Conservation (phyloP, 352 stramenopile species). For the Peronosclerospora sorghi region DNA sequence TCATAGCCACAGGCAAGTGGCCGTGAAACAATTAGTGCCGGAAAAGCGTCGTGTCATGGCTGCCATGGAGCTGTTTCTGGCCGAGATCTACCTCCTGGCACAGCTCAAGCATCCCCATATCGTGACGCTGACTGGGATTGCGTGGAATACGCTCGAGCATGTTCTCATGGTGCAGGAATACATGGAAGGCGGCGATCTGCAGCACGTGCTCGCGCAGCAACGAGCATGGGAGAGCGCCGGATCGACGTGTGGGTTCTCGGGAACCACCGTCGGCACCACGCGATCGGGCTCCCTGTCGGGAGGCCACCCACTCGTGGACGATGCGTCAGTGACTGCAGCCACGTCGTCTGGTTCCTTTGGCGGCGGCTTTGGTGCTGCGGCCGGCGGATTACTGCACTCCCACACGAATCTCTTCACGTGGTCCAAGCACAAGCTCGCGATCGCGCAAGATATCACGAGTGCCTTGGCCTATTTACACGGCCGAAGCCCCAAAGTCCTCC, state of each 20-base stretch:
- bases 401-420: conserved; percentile 34
- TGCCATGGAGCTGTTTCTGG: conserved; percentile 67
- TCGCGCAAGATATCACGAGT: conserved; percentile 42
- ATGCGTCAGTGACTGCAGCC: conserved; percentile 8
- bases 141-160: conserved; percentile 63
- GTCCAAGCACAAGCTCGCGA: conserved; percentile 36
- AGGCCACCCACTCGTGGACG: conserved; percentile 8
- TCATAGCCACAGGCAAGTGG: conserved; percentile 31
- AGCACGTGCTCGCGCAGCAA: conserved; percentile 34
- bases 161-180: conserved; percentile 67
- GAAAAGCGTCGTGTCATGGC: conserved; percentile 37
- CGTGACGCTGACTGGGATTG: conserved; percentile 43
- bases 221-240: conserved; percentile 6
- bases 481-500: conserved; percentile 63
- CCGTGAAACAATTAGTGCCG: conserved; percentile 55
- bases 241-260: conserved; percentile 3
- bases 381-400: conserved; percentile 9
- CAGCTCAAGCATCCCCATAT: conserved; percentile 63
- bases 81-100: conserved; percentile 63
- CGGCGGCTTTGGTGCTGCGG: conserved; percentile 1
- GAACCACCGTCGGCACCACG: conserved; percentile 3
- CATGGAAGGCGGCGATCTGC: conserved; percentile 58
- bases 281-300: conserved; percentile 10
- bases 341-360: conserved; percentile 12
- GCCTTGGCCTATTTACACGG: conserved; percentile 76